These are phyloP conservation scores for Filosporella fistucella DNA, from an alignment of 495 filamentous ascomycete genomes.

Conservation along the genomic window DNA sequence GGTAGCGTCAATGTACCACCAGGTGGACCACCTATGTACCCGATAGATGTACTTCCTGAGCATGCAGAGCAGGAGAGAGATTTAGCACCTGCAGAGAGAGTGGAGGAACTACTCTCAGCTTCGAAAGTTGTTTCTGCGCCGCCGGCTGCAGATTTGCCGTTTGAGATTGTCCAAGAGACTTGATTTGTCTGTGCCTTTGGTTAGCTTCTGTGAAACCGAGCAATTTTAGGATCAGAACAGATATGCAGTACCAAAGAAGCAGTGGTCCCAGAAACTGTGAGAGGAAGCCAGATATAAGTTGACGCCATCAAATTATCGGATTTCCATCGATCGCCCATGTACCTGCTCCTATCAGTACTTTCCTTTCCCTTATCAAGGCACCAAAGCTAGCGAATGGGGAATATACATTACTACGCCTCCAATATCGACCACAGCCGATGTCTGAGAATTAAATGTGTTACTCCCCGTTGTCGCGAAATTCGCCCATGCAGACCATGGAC, in stretches of 20 bases:
- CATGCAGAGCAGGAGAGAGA: slow-evolving; percentile 37
- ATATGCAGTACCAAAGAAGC: slow-evolving; percentile 34
- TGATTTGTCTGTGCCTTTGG: slow-evolving; percentile 27
- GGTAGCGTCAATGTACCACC: slow-evolving; percentile 42
- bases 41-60: slow-evolving; percentile 39
- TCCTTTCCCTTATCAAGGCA: slow-evolving; percentile 46
- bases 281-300: slow-evolving; percentile 64
- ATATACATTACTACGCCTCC: slow-evolving; percentile 19
- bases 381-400: slow-evolving; percentile 35
- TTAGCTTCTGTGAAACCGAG: neutral
- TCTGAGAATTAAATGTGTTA: slow-evolving; percentile 34
- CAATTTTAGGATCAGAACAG: neutral
- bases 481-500: slow-evolving; percentile 55
- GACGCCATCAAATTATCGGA: slow-evolving; percentile 51
- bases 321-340: slow-evolving; percentile 66
- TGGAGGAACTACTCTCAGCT: slow-evolving; percentile 33
- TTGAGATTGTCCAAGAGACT: slow-evolving; percentile 46
- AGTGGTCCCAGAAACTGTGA: slow-evolving; percentile 50
- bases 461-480: slow-evolving; percentile 50
- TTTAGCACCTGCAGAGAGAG: slow-evolving; percentile 19
- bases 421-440: slow-evolving; percentile 13
- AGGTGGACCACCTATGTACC: slow-evolving; percentile 46
- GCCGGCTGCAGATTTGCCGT: slow-evolving; percentile 33
- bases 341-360: slow-evolving; percentile 40
- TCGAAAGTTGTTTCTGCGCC: slow-evolving; percentile 48